These are phyloP conservation scores for Ogataea zsoltii DNA, from an alignment of 805 yeast species.

Conservation along the genomic window DNA sequence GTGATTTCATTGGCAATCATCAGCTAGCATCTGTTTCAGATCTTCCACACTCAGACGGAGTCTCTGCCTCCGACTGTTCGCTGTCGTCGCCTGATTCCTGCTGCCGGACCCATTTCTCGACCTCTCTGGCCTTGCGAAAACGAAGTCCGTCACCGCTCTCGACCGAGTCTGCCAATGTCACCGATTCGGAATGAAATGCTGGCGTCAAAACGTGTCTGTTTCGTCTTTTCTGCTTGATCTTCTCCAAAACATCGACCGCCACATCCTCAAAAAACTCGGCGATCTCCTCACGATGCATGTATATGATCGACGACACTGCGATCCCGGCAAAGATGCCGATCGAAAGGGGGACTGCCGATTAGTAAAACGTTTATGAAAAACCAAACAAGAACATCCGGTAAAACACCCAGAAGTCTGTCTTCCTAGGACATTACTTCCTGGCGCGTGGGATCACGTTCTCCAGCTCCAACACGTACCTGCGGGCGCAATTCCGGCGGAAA, in stretches of 20 bases:
- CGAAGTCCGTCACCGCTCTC: background rate
- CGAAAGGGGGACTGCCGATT: conserved; percentile 21
- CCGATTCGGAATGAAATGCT: background rate
- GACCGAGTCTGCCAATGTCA: background rate
- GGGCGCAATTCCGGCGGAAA: conserved; percentile 2
- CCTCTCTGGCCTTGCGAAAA: background rate
- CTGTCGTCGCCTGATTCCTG: no score
- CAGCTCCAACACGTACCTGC: conserved; percentile 2
- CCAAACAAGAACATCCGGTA: no score
- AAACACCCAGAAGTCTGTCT: no score
- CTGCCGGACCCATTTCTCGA: conserved; percentile 10
- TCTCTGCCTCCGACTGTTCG: background rate
- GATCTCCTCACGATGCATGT: conserved; percentile 29
- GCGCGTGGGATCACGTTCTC: no score
- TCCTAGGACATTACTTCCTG: no score
- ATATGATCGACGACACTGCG: conserved; percentile 26
- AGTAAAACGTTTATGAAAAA: conserved; percentile 1
- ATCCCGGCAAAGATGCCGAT: conserved; percentile 29
- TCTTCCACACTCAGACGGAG: no score
- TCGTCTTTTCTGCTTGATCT: conserved; percentile 12
- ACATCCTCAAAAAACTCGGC: conserved; percentile 26
- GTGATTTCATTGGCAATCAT: conserved; percentile 59
- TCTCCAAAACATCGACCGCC: conserved; percentile 19
- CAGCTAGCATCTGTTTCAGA: conserved; percentile 39
- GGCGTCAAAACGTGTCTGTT: conserved; percentile 7